phyloP scores from a whole-genome alignment of 225 moss, liverwort and hornwort species.

The Physcomitrium patens region DNA sequence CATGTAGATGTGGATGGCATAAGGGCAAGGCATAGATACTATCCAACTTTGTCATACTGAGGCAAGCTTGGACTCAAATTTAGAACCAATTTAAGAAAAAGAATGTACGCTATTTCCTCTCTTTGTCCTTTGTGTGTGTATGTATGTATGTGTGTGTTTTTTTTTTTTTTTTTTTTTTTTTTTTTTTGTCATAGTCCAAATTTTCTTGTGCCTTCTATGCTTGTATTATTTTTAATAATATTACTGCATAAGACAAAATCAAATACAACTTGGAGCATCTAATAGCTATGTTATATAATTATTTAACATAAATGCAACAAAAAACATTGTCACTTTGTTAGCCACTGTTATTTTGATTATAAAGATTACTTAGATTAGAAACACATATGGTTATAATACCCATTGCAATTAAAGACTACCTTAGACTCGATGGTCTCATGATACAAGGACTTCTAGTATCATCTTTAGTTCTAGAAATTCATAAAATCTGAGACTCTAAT shows the following conservation, averaged over 20 bases:
- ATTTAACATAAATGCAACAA: no score
- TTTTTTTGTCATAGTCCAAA: no score
- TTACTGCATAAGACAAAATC: slow-evolving; percentile 17
- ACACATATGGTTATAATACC: slow-evolving; percentile 94
- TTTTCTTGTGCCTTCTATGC: no score
- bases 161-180: no score
- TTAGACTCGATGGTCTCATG: slow-evolving; percentile 84
- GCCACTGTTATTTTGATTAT: slow-evolving; percentile 10
- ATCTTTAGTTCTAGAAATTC: slow-evolving; percentile 57
- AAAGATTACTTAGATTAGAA: slow-evolving; percentile 65
- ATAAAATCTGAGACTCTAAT: slow-evolving; percentile 44
- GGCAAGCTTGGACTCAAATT: no score
- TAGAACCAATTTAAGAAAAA: no score
- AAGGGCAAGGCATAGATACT: no score
- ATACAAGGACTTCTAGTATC: slow-evolving; percentile 77
- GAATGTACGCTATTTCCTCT: no score
- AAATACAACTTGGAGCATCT: neutral
- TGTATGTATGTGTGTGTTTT: no score
- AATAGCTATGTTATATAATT: neutral
- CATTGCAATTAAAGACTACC: slow-evolving; percentile 85
- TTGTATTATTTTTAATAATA: neutral
- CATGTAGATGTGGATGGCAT: no score
- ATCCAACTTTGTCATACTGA: no score
- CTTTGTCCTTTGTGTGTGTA: no score
- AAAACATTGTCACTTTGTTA: neutral